A percentile compares a stretch with the other conserved stretches of the same genome.
phyloP scores from a whole-genome alignment of 2,329 filamentous ascomycete genomes.

The Exserohilum turcica region DNA sequence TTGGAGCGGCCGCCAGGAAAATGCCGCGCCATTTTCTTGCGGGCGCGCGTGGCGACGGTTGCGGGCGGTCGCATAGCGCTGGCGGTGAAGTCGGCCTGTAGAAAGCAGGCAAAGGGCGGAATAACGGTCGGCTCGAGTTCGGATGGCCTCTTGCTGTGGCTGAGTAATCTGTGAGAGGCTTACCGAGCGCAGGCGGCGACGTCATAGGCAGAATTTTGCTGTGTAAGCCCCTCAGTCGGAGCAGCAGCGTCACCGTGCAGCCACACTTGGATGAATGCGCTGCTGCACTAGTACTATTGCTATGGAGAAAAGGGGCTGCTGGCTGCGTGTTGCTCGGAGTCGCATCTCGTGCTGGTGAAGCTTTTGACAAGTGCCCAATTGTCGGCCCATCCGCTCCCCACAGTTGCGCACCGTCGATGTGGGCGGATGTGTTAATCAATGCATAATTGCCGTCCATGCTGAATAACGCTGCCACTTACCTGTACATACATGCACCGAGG shows the following conservation, averaged over 20 bases:
- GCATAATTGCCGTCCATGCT: too few species aligned
- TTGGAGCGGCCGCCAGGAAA: not conserved
- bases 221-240: slow-evolving; percentile 2
- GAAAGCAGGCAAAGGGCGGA: too few species aligned
- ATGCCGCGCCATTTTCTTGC: not conserved
- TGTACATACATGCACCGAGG: too few species aligned
- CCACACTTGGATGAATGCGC: not conserved
- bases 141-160: not conserved
- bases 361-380: not conserved
- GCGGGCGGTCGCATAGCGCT: not conserved
- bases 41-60: not conserved
- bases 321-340: too few species aligned
- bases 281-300: not conserved
- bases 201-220: slow-evolving; percentile 10
- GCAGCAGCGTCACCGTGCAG: slow-evolving; percentile 9
- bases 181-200: slow-evolving; percentile 6
- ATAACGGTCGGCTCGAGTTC: too few species aligned
- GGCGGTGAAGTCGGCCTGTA: not conserved
- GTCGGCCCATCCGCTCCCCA: too few species aligned
- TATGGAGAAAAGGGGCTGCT: not conserved
- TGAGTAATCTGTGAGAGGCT: slow-evolving; percentile 15
- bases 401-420: too few species aligned
- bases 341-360: not conserved
- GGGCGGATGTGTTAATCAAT: too few species aligned
- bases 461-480: too few species aligned